Conservation (phyloP, 2,329 filamentous ascomycete genomes). For the Simplicillium sp. region DNA sequence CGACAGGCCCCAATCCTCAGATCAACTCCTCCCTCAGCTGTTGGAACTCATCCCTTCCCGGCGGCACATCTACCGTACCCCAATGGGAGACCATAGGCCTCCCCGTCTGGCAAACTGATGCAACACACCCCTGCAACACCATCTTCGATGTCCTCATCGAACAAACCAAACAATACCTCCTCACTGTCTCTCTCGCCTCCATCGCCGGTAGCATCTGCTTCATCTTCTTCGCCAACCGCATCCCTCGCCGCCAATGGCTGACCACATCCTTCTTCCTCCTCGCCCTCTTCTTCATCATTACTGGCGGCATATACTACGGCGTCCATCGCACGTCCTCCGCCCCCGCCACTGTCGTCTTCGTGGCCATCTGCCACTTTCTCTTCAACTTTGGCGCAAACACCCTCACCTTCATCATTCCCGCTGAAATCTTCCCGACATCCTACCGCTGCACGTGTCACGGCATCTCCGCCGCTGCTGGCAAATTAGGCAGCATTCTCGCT, state of each 20-base stretch:
- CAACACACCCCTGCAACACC: constrained; percentile 36
- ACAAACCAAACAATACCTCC: constrained; percentile 41
- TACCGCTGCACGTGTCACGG: constrained; percentile 55
- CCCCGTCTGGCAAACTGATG: constrained; percentile 40
- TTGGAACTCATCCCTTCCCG: constrained; percentile 34
- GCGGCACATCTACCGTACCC: constrained; percentile 33
- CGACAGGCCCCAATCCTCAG: constrained; percentile 19
- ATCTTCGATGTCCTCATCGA: constrained; percentile 42
- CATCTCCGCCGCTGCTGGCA: constrained; percentile 51
- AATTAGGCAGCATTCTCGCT: constrained; percentile 45
- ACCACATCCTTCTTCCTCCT: constrained; percentile 38
- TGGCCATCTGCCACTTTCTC: constrained; percentile 43
- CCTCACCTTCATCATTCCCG: constrained; percentile 54
- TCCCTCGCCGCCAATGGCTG: constrained; percentile 39
- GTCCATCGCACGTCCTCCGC: constrained; percentile 30
- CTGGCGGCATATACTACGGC: constrained; percentile 39
- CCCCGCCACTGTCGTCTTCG: constrained; percentile 37
- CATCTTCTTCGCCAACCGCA: constrained; percentile 35
- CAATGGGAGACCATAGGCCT: constrained; percentile 27
- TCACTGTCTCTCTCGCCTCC: constrained; percentile 41
- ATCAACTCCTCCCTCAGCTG: constrained; percentile 31
- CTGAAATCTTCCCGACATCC: constrained; percentile 54
- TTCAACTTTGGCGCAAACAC: constrained; percentile 52
- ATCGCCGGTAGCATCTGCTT: constrained; percentile 40
- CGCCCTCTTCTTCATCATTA: constrained; percentile 35